phyloP scores from a whole-genome alignment of 1,284 basidiomycete genomes.

The Papiliotrema nemorosa region DNA sequence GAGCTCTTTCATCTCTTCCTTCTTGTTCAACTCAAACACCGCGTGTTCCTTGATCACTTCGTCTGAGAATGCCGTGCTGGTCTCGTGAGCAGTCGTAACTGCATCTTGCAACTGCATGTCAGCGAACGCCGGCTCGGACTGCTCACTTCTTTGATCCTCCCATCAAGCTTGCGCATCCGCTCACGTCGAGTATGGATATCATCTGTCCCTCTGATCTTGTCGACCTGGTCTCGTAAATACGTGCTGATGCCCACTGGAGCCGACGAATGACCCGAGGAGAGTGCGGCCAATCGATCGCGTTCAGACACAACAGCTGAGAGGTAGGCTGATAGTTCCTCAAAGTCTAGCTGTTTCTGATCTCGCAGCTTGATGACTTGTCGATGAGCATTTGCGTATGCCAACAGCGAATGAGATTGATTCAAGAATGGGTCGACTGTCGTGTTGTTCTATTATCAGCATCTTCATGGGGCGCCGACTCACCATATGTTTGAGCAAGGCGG shows the following conservation, averaged over 20 bases:
- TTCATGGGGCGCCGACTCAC: constrained; percentile 51
- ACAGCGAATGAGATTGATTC: constrained; percentile 78
- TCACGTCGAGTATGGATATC: constrained; percentile 83
- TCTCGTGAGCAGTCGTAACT: constrained; percentile 89
- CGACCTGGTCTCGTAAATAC: constrained; percentile 91
- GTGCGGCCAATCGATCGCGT: constrained; percentile 82
- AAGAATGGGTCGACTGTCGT: constrained; percentile 83
- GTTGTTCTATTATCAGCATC: constrained; percentile 60
- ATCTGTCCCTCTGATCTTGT: constrained; percentile 84
- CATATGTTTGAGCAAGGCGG: constrained; percentile 73
- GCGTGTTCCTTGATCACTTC: constrained; percentile 87
- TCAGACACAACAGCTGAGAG: constrained; percentile 85
- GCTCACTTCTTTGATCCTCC: constrained; percentile 87
- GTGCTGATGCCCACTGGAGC: constrained; percentile 69
- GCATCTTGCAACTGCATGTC: constrained; percentile 80
- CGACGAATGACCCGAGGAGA: constrained; percentile 58
- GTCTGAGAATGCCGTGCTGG: constrained; percentile 90
- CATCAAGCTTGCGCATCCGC: constrained; percentile 85
- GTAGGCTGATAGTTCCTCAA: constrained; percentile 95
- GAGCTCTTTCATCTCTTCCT: constrained; percentile 94
- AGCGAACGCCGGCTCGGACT: too few species aligned
- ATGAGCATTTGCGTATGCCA: constrained; percentile 85
- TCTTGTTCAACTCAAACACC: constrained; percentile 84
- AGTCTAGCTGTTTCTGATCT: constrained; percentile 98
- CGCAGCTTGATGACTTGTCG: constrained; percentile 86